phyloP scores from a whole-genome alignment of 345 rosid genomes.

The Passiflora organensis region DNA sequence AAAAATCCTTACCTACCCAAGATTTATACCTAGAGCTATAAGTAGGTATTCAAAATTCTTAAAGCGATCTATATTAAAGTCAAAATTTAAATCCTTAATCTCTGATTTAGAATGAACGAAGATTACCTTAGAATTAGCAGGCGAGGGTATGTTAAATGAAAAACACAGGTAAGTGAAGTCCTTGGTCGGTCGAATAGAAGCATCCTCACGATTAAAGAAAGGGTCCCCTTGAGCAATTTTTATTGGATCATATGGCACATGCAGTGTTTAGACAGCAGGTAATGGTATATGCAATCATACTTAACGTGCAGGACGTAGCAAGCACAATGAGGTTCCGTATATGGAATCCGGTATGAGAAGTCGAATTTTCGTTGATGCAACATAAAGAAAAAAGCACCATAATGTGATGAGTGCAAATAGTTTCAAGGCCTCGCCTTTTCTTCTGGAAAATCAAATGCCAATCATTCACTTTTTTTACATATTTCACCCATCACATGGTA shows the following conservation, averaged over 20 bases:
- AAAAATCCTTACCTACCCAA: no score
- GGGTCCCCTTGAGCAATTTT: constrained; percentile 1
- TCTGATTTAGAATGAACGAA: no score
- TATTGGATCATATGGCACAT: constrained; percentile 7
- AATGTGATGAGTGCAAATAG: neutral
- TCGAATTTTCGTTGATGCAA: constrained; percentile 4
- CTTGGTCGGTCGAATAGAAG: neutral
- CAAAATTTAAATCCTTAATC: no score
- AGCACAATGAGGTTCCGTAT: neutral
- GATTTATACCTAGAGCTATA: no score
- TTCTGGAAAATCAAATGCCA: neutral
- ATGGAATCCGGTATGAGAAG: neutral
- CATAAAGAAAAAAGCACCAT: constrained; percentile 8
- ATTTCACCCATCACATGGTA: no score
- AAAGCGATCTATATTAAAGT: no score
- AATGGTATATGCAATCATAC: neutral
- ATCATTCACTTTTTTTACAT: neutral
- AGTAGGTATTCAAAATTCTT: no score
- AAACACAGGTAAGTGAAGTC: neutral
- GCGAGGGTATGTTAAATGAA: no score
- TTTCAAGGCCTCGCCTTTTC: neutral
- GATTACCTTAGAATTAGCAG: no score
- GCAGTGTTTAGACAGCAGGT: constrained; percentile 3
- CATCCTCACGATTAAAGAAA: neutral
- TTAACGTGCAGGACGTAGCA: neutral